phyloP scores from a whole-genome alignment of 176 grass and related monocot species.

The Dactylis glomerata region DNA sequence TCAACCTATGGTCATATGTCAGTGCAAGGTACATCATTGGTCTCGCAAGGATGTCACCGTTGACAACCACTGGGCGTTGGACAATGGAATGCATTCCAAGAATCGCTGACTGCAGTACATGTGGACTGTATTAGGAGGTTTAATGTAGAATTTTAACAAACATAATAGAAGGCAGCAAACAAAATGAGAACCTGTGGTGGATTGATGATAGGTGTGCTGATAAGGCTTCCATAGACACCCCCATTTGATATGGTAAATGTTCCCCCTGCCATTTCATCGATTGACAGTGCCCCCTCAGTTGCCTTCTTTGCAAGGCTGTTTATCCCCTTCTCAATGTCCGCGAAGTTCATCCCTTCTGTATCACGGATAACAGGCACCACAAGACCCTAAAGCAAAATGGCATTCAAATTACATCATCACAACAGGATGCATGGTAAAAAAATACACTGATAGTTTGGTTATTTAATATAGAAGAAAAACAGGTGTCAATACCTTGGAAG shows the following conservation, averaged over 20 bases:
- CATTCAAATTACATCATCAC: not conserved
- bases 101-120: constrained; percentile 55
- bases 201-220: constrained; percentile 85
- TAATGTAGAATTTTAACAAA: not conserved
- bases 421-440: not conserved
- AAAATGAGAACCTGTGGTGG: constrained; percentile 58
- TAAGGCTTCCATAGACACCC: constrained; percentile 82
- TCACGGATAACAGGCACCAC: constrained; percentile 78
- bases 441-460: not conserved
- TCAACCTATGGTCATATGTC: constrained; percentile 76
- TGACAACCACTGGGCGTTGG: constrained; percentile 46
- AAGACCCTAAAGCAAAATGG: constrained; percentile 46
- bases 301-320: constrained; percentile 80
- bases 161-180: not conserved
- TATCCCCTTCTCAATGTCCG: constrained; percentile 78
- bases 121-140: not conserved
- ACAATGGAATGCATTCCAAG: constrained; percentile 81
- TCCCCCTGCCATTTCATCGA: constrained; percentile 86
- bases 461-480: constrained; percentile 30
- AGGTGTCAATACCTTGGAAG: constrained; percentile 50
- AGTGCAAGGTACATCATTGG: constrained; percentile 79
- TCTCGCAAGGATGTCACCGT: constrained; percentile 49
- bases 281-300: constrained; percentile 69
- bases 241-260: constrained; percentile 88
- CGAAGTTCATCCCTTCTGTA: constrained; percentile 69